Percentiles rank a stretch among this genome's conserved stretches.
Evolutionary conservation across 176 grass and related monocot genomes (phyloP).

Genomic region (Miscanthus lutarioriparius): DNA sequence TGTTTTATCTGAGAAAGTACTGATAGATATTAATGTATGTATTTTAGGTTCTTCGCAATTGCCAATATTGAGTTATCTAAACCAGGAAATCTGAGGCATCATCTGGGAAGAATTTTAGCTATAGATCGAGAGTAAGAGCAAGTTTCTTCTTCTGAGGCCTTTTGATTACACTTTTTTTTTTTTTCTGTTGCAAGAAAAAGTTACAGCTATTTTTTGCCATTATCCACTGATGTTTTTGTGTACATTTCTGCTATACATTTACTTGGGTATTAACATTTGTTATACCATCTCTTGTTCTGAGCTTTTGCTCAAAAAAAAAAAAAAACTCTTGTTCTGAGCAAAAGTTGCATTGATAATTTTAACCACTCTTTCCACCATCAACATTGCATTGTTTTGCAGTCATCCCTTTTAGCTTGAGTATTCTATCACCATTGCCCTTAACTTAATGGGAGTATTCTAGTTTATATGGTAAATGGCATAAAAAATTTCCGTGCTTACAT

Average conservation of each 20-base stretch:
- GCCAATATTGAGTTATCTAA: constrained; percentile 85
- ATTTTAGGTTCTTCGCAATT: constrained; percentile 76
- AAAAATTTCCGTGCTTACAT: neutral
- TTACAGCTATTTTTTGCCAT: neutral
- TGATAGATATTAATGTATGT: constrained; percentile 44
- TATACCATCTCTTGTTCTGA: neutral
- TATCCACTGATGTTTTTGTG: neutral
- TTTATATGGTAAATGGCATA: constrained; percentile 3
- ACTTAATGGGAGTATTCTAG: neutral
- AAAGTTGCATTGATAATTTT: neutral
- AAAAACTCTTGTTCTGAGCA: neutral
- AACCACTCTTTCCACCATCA: neutral
- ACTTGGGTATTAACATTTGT: neutral
- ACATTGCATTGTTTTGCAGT: constrained; percentile 9
- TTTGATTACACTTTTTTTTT: constrained; percentile 16
- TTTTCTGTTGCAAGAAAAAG: neutral
- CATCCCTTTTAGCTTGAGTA: neutral
- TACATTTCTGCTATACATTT: constrained; percentile 8
- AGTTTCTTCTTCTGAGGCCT: constrained; percentile 24
- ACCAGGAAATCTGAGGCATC: constrained; percentile 83
- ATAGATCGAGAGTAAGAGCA: constrained; percentile 81
- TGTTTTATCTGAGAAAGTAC: constrained; percentile 31
- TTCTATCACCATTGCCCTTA: neutral
- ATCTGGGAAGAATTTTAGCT: constrained; percentile 83
- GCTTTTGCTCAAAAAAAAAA: no score